Conservation (phyloP, 2,329 filamentous ascomycete species). For the Erysiphe pulchra region DNA sequence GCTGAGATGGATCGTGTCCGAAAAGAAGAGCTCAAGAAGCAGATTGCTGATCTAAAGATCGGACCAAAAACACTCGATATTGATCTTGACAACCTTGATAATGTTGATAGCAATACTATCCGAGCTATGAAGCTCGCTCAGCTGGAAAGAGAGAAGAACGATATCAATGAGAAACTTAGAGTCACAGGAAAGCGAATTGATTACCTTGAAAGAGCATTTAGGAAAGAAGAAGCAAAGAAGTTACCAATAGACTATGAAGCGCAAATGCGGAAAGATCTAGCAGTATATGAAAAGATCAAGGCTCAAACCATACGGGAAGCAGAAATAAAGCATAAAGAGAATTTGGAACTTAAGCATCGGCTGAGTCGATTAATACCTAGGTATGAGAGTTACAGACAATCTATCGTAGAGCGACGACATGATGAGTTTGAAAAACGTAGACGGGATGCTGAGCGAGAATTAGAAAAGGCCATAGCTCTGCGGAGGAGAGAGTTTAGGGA, state of each 20-base stretch:
- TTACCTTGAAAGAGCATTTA: slow-evolving; percentile 87
- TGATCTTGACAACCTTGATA: slow-evolving; percentile 57
- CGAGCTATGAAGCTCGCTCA: slow-evolving; percentile 87
- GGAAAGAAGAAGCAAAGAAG: slow-evolving; percentile 88
- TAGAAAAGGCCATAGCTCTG: slow-evolving; percentile 71
- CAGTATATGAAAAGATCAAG: slow-evolving; percentile 58
- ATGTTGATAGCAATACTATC: slow-evolving; percentile 69
- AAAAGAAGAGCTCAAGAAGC: slow-evolving; percentile 81
- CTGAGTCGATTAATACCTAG: slow-evolving; percentile 59
- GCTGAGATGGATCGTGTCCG: slow-evolving; percentile 75
- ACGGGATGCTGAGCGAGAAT: slow-evolving; percentile 72
- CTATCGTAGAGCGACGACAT: slow-evolving; percentile 64
- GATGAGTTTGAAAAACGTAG: slow-evolving; percentile 91
- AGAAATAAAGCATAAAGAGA: slow-evolving; percentile 73
- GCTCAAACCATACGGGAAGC: slow-evolving; percentile 53
- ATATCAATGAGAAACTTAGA: slow-evolving; percentile 71
- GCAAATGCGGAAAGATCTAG: slow-evolving; percentile 55
- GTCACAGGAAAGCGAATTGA: slow-evolving; percentile 89
- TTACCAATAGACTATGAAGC: slow-evolving; percentile 59
- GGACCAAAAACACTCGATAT: slow-evolving; percentile 53
- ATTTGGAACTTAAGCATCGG: slow-evolving; percentile 80
- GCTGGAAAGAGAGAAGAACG: slow-evolving; percentile 94
- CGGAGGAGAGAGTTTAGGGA: slow-evolving; percentile 79
- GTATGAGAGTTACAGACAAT: slow-evolving; percentile 64
- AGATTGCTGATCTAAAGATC: slow-evolving; percentile 75